These are phyloP conservation scores for Paraphoma chrysanthemicola DNA, from an alignment of 2,329 filamentous ascomycete species.

Conservation along the genomic window DNA sequence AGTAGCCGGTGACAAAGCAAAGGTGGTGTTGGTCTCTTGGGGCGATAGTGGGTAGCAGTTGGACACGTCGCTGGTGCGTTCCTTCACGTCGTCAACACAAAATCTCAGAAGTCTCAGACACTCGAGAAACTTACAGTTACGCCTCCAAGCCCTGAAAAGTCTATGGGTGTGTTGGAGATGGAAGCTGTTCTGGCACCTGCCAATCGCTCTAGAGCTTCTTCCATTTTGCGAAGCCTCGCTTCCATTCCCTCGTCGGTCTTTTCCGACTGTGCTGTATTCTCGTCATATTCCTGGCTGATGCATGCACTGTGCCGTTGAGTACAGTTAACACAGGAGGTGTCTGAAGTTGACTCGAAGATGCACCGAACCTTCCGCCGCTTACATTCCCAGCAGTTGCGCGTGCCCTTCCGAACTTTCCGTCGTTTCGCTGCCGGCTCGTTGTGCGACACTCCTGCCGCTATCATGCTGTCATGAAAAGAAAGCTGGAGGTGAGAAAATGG, in stretches of 20 bases:
- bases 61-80: too few species aligned
- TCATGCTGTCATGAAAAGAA: too few species aligned
- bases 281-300: conserved; percentile 27
- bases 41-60: too few species aligned
- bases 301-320: conserved; percentile 20
- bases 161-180: too few species aligned
- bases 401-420: conserved; percentile 47
- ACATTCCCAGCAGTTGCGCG: conserved; percentile 50
- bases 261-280: conserved; percentile 11
- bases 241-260: background rate
- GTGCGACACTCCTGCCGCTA: background rate
- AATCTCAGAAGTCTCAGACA: too few species aligned
- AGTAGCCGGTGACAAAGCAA: background rate
- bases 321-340: conserved; percentile 22
- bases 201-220: too few species aligned
- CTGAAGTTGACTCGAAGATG: conserved; percentile 10
- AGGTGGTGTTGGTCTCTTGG: background rate
- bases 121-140: too few species aligned
- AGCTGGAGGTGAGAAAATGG: too few species aligned
- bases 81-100: too few species aligned
- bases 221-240: too few species aligned
- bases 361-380: conserved; percentile 38
- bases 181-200: too few species aligned
- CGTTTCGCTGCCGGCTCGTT: conserved; percentile 3
- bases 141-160: too few species aligned